These are phyloP conservation scores for Plenodomus lindquistii DNA, from an alignment of 2,329 filamentous ascomycete species.

Conservation along the genomic window DNA sequence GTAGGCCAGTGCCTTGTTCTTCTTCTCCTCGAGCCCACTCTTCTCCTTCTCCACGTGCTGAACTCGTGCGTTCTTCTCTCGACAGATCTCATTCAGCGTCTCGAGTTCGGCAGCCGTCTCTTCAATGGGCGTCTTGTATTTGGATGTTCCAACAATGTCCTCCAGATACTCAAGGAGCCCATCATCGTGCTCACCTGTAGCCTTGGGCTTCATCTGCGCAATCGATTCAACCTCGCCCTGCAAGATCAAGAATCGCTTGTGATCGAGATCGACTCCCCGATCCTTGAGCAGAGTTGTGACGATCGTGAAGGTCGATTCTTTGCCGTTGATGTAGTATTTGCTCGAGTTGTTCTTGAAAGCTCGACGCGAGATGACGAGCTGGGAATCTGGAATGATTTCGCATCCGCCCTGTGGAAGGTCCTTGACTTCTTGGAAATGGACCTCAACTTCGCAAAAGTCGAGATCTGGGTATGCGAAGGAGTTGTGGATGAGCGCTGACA, in stretches of 20 bases:
- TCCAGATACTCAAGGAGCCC: slow-evolving; percentile 95
- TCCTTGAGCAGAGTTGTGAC: slow-evolving; percentile 87
- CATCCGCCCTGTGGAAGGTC: slow-evolving; percentile 78
- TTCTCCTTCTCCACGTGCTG: slow-evolving; percentile 99
- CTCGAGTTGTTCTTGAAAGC: slow-evolving; percentile 98
- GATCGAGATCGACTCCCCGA: slow-evolving; percentile 90
- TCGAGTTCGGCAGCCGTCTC: slow-evolving; percentile 91
- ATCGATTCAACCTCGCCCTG: slow-evolving; percentile 99
- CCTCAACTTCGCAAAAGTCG: slow-evolving; percentile 91
- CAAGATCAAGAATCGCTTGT: slow-evolving; percentile 96
- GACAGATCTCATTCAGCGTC: slow-evolving; percentile 87
- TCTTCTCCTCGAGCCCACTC: slow-evolving; percentile 90
- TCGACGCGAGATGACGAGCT: slow-evolving; percentile 83
- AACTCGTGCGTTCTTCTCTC: slow-evolving; percentile 92
- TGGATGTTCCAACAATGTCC: slow-evolving; percentile 97
- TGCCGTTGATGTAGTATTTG: slow-evolving; percentile 95
- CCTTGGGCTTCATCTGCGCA: slow-evolving; percentile 98
- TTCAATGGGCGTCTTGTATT: slow-evolving; percentile 96
- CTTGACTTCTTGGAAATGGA: slow-evolving; percentile 94
- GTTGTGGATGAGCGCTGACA: slow-evolving; percentile 96
- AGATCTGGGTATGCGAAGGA: slow-evolving; percentile 84
- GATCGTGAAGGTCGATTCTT: slow-evolving; percentile 86
- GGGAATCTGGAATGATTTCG: slow-evolving; percentile 79
- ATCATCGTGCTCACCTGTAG: slow-evolving; percentile 91
- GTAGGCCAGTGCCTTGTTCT: slow-evolving; percentile 87